Evolutionary conservation across 1,139 yeast species (phyloP), one percentile per base, ranked within the genome.

Genomic region (Hyphopichia buzzinii): DNA sequence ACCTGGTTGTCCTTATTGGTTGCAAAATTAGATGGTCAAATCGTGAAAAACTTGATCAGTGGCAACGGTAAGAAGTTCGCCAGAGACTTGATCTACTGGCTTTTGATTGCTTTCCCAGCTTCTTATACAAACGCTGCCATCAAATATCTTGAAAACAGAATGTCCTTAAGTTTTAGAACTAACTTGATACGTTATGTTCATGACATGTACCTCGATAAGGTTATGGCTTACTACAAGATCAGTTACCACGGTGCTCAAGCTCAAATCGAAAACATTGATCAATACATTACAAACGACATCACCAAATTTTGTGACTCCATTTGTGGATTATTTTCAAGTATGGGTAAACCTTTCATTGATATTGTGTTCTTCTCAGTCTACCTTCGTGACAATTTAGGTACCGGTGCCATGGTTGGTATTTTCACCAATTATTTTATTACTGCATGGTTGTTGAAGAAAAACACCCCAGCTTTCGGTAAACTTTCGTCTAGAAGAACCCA

Each of bases 281-380:
- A 84, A 59, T 89, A 84, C 50, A 84, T 90, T 43, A 84, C 97
- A 3, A 84, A 85, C 40, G 97, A 90, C 60, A 77, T 90, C 31
- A 75, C 86, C 21, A 77, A 83, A 54, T 90, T 90, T 60, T 81
- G 92, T 53, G 89, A 82, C 50, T 81, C 95, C 0, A 78, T 89
- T 23, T 84, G 95, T 35, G 81, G 92, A 1, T 73, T 90, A 37
- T 88, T 88, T 57, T 85, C 96, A 4, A 84, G 82, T 50, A 79
- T 89, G 67, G 97, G 97, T 34, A 90, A 90, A 58, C 97, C 97
- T 16, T 75, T 86, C 38, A 84, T 89, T 40, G 97, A 90, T 57
- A 67, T 90, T 53, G 73, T 87, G n/a, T 83, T 90, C 52, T 90
- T 90, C 62, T 80, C 95, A 0, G 78, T 85, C 26, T 94, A 90